A percentile compares a stretch with the other conserved stretches of the same genome.
These are phyloP conservation scores for Ceriops zippeliana DNA, from an alignment of 345 rosid genomes.

Conservation along the genomic window DNA sequence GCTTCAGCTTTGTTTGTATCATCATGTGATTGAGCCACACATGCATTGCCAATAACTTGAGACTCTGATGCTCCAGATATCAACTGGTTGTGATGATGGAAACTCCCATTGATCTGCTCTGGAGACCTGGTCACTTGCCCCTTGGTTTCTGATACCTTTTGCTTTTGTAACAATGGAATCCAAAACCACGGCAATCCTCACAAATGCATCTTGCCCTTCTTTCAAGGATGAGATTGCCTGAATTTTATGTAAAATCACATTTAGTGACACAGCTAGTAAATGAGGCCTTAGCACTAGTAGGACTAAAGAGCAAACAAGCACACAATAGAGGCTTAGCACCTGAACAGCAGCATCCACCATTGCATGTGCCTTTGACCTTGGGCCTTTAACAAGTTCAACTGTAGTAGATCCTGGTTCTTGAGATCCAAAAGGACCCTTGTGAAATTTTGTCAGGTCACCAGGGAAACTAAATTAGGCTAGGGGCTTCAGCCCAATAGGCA, in stretches of 20 bases:
- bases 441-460: constrained; percentile 28
- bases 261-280: no score
- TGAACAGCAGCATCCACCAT: constrained; percentile 91
- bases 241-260: not conserved
- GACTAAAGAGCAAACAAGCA: not conserved
- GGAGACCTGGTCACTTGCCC: constrained; percentile 26
- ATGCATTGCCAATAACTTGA: constrained; percentile 14
- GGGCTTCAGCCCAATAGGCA: constrained; percentile 42
- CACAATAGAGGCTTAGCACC: constrained; percentile 33
- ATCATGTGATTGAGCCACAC: constrained; percentile 32
- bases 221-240: constrained; percentile 72
- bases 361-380: constrained; percentile 58
- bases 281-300: no score
- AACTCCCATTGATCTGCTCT: constrained; percentile 46
- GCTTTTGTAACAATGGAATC: constrained; percentile 48
- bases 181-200: constrained; percentile 59
- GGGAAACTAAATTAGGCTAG: constrained; percentile 25
- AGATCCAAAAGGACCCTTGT: constrained; percentile 29
- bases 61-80: constrained; percentile 36
- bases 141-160: constrained; percentile 35
- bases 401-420: constrained; percentile 66
- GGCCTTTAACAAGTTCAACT: constrained; percentile 59
- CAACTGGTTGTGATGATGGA: constrained; percentile 30
- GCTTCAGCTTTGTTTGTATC: constrained; percentile 40
- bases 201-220: constrained; percentile 73